A percentile compares a stretch with the other conserved stretches of the same genome.
These are phyloP conservation scores for Monascus purpureus DNA, from an alignment of 495 filamentous ascomycete genomes.

Conservation along the genomic window DNA sequence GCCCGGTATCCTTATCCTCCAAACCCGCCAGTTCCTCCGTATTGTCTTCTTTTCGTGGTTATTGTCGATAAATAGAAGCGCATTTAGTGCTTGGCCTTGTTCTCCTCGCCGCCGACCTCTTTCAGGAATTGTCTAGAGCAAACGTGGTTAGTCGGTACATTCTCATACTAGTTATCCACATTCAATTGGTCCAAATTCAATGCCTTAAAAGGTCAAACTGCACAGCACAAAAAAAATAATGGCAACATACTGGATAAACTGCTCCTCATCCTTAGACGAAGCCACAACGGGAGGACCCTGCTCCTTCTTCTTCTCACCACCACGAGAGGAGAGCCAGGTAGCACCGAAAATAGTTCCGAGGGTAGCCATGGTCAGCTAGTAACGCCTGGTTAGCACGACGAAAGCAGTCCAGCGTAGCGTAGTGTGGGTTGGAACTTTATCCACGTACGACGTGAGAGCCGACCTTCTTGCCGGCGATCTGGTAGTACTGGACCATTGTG, in stretches of 20 bases:
- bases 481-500: conserved; percentile 83
- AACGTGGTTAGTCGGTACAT: not conserved
- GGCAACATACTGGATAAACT: conserved; percentile 81
- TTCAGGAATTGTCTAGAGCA: conserved; percentile 61
- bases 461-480: conserved; percentile 75
- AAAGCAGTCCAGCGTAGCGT: conserved; percentile 6
- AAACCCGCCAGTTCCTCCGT: too few species aligned
- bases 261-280: conserved; percentile 80
- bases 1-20: too few species aligned
- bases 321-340: conserved; percentile 37
- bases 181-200: too few species aligned
- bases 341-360: conserved; percentile 54
- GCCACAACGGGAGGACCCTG: conserved; percentile 72
- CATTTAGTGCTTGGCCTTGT: conserved; percentile 50
- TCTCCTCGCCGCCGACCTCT: conserved; percentile 53
- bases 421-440: not conserved
- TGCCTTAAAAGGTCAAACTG: too few species aligned
- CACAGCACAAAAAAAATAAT: not conserved
- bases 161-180: conserved; percentile 1
- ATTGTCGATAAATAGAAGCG: too few species aligned
- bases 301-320: conserved; percentile 44
- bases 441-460: conserved; percentile 82
- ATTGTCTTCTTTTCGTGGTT: too few species aligned
- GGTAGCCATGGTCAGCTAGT: conserved; percentile 73
- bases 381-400: conserved; percentile 1